Percentiles rank a stretch among this genome's conserved stretches.
Conservation (phyloP, 148 eudicot genomes). For the Mesembryanthemum crystallinum region DNA sequence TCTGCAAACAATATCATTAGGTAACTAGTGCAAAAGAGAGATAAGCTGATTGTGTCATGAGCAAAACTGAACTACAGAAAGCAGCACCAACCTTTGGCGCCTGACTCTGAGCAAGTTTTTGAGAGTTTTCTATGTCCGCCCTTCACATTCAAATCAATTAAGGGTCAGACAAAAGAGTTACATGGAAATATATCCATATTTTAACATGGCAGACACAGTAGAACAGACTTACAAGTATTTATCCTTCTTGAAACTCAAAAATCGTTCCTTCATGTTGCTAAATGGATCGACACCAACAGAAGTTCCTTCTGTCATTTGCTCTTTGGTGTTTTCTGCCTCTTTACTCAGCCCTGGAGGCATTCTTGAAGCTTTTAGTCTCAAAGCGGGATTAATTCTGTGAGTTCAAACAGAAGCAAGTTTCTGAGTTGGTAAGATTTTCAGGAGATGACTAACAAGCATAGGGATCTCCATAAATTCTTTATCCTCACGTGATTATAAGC, state of each 20-base stretch:
- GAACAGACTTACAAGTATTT: conserved; percentile 63
- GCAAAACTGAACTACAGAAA: neutral
- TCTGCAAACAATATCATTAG: neutral
- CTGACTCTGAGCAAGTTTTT: conserved; percentile 67
- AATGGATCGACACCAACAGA: conserved; percentile 41
- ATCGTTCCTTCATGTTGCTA: conserved; percentile 51
- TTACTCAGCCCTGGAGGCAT: conserved; percentile 37
- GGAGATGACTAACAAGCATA: too few species aligned
- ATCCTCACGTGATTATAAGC: neutral
- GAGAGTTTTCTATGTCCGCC: conserved; percentile 58
- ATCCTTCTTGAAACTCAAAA: conserved; percentile 72
- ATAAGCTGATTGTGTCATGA: neutral
- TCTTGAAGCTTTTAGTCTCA: conserved; percentile 52
- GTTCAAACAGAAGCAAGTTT: conserved; percentile 13
- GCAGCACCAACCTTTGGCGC: conserved; percentile 63
- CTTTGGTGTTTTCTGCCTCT: conserved; percentile 34
- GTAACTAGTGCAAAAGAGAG: neutral
- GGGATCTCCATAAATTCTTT: neutral
- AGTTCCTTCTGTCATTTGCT: conserved; percentile 28
- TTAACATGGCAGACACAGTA: neutral
- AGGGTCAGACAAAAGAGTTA: conserved; percentile 9
- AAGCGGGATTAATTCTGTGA: conserved; percentile 43
- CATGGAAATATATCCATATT: neutral
- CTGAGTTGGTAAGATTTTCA: neutral
- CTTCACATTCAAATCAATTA: conserved; percentile 34